Conservation (phyloP, 2,329 filamentous ascomycete species). For the Stylonectria norvegica region DNA sequence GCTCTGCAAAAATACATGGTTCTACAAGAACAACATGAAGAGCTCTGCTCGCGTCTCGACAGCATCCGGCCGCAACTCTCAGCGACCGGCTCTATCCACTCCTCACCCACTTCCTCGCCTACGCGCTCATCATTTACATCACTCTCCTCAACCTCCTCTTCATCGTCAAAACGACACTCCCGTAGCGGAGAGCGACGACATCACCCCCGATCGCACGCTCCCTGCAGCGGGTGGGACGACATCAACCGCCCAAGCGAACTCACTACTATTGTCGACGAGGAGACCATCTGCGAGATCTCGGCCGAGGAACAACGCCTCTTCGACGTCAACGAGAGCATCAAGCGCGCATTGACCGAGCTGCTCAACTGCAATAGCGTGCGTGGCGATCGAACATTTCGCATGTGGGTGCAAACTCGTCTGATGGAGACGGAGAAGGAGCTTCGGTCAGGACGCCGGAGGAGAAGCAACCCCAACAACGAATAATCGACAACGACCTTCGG, state of each 20-base stretch:
- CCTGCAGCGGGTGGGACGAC: conserved; percentile 35
- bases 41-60: conserved; percentile 49
- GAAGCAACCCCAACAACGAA: conserved; percentile 37
- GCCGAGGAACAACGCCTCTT: conserved; percentile 52
- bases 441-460: conserved; percentile 49
- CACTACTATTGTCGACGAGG: conserved; percentile 45
- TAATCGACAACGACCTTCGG: too few relatives aligned
- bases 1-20: conserved; percentile 54
- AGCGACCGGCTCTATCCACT: conserved; percentile 36
- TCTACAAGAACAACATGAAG: conserved; percentile 53
- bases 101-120: conserved; percentile 58
- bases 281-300: conserved; percentile 47
- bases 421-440: conserved; percentile 61
- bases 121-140: conserved; percentile 50
- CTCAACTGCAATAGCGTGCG: conserved; percentile 58
- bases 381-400: conserved; percentile 48
- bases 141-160: conserved; percentile 36
- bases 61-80: conserved; percentile 44
- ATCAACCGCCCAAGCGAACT: conserved; percentile 26
- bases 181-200: conserved; percentile 29
- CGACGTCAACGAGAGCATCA: conserved; percentile 59
- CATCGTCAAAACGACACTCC: conserved; percentile 47
- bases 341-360: conserved; percentile 58
- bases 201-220: conserved; percentile 26
- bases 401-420: conserved; percentile 56